phyloP scores from a whole-genome alignment of 225 moss, liverwort and hornwort genomes.

The Asterella californica region DNA sequence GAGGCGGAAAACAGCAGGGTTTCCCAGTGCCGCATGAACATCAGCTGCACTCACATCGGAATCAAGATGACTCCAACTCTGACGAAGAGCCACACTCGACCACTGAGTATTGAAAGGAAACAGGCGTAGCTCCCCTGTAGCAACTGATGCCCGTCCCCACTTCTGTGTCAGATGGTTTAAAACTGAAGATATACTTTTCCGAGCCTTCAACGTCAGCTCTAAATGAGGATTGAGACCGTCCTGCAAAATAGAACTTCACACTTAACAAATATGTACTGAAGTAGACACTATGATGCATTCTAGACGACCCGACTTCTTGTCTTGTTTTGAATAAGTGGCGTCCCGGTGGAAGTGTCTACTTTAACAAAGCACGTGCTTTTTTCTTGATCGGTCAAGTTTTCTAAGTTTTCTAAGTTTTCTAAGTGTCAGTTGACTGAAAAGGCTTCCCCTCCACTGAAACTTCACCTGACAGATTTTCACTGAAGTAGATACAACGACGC shows the following conservation, averaged over 20 bases:
- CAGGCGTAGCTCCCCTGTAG: conserved; percentile 43
- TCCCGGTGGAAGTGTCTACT: too few relatives aligned
- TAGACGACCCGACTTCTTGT: not conserved
- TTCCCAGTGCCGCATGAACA: conserved; percentile 43
- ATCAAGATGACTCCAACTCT: conserved; percentile 45
- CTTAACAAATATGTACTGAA: not conserved
- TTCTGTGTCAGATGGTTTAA: conserved; percentile 48
- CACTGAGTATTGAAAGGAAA: conserved; percentile 40
- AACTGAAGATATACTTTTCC: conserved; percentile 45
- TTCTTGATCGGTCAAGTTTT: too few relatives aligned
- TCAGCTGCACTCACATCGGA: conserved; percentile 40
- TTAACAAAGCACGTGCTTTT: too few relatives aligned
- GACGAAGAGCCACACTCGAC: conserved; percentile 32
- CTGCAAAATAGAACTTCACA: conserved; percentile 11
- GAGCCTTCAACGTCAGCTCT: conserved; percentile 43
- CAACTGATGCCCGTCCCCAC: conserved; percentile 46
- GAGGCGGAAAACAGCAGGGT: conserved; percentile 42
- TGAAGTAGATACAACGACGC: not conserved
- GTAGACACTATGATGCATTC: not conserved
- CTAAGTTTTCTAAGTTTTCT: too few relatives aligned
- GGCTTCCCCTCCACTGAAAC: not conserved
- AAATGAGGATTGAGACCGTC: conserved; percentile 53
- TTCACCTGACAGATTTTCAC: not conserved
- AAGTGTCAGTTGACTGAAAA: too few relatives aligned
- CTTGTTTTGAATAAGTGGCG: too few relatives aligned